These are phyloP conservation scores for Fusarium globosum DNA, from an alignment of 2,329 filamentous ascomycete species.

Conservation along the genomic window DNA sequence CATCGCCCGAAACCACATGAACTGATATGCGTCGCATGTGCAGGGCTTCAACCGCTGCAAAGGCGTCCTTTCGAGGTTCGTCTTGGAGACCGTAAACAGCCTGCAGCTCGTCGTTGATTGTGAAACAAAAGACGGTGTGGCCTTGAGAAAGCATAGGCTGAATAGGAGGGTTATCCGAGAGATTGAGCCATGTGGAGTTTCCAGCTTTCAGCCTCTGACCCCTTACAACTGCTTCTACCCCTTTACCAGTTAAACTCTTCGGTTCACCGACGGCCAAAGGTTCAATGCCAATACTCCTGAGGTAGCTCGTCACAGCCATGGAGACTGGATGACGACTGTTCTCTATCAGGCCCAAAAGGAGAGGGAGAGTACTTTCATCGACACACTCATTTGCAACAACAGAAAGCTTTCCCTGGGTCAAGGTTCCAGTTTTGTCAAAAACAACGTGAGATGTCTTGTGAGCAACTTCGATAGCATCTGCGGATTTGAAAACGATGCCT, in stretches of 20 bases:
- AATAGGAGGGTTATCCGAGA: constrained; percentile 49
- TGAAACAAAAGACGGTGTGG: constrained; percentile 61
- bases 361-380: constrained; percentile 5
- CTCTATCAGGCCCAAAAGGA: constrained; percentile 50
- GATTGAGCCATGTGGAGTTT: constrained; percentile 61
- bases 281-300: constrained; percentile 45
- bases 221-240: constrained; percentile 53
- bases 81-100: constrained; percentile 62
- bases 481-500: constrained; percentile 77
- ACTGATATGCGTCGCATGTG: constrained; percentile 54
- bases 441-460: constrained; percentile 73
- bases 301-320: constrained; percentile 56
- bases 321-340: constrained; percentile 66
- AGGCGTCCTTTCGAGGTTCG: constrained; percentile 57
- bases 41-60: constrained; percentile 50
- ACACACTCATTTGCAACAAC: constrained; percentile 46
- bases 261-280: constrained; percentile 43
- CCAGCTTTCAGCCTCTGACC: constrained; percentile 57
- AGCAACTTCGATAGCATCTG: constrained; percentile 71
- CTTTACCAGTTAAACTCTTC: constrained; percentile 58
- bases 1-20: constrained; percentile 65
- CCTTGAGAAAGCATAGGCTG: constrained; percentile 50
- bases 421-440: constrained; percentile 84
- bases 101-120: constrained; percentile 48
- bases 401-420: constrained; percentile 69